phyloP scores from a whole-genome alignment of 371 early-diverging fungal species.

The Zychaea mexicana region DNA sequence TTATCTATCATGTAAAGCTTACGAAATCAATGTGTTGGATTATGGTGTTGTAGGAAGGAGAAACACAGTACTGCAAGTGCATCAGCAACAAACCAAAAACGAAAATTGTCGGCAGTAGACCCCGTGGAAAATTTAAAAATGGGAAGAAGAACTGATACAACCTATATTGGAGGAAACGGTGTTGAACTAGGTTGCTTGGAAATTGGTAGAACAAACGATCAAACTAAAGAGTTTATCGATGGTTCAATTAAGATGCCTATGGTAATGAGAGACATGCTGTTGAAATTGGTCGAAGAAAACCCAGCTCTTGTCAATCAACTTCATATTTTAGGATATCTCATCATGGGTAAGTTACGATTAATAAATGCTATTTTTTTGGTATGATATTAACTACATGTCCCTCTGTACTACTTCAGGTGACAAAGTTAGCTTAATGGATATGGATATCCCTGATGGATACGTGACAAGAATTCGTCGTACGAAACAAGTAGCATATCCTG shows the following conservation, averaged over 20 bases:
- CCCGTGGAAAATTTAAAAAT: background rate
- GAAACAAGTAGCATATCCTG: conserved; percentile 1
- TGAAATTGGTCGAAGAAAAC: background rate
- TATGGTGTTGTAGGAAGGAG: background rate
- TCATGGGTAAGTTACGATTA: background rate
- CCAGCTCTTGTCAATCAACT: background rate
- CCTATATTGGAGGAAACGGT: background rate
- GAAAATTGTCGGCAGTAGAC: background rate
- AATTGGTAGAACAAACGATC: background rate
- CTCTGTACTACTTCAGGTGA: background rate
- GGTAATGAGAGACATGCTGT: conserved; percentile 8
- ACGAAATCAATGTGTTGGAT: background rate
- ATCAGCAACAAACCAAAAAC: background rate
- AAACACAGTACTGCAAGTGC: background rate
- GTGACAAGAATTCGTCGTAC: conserved; percentile 1
- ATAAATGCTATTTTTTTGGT: background rate
- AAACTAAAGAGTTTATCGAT: conserved; percentile 8
- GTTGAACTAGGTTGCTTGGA: conserved; percentile 7
- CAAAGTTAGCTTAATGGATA: conserved; percentile 1
- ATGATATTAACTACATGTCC: background rate
- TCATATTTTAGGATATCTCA: conserved; percentile 7
- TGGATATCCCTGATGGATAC: conserved; percentile 7
- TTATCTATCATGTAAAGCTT: too few species aligned
- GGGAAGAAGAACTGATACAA: background rate
- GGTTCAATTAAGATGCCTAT: background rate